Conservation (phyloP, 2,329 filamentous ascomycete genomes). For the Chrysoporthe puriensis region DNA sequence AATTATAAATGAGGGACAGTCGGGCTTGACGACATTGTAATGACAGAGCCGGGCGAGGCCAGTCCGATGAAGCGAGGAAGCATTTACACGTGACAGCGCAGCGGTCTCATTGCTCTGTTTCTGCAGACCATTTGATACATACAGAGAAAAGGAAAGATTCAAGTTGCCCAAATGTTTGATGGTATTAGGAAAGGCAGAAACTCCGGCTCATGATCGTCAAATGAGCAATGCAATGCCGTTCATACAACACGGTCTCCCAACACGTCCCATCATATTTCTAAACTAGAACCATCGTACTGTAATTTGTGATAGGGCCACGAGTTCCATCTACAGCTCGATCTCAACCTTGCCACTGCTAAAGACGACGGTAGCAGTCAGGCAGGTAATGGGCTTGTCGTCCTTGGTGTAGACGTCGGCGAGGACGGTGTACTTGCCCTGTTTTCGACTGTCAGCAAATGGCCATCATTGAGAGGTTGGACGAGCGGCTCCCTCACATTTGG, state of each 20-base stretch:
- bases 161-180: not conserved
- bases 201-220: constrained; percentile 26
- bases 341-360: constrained; percentile 52
- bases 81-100: not conserved
- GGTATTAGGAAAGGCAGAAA: constrained; percentile 24
- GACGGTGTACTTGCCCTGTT: constrained; percentile 86
- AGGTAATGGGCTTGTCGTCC: constrained; percentile 78
- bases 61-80: not conserved
- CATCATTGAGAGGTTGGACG: not conserved
- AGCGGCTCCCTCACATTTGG: constrained; percentile 69
- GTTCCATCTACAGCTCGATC: constrained; percentile 24
- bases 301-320: not conserved
- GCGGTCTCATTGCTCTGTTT: constrained; percentile 3
- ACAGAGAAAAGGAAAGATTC: constrained; percentile 1
- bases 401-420: constrained; percentile 80
- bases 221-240: constrained; percentile 25
- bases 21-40: not conserved
- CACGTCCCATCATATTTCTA: not conserved
- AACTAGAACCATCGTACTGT: not conserved
- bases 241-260: constrained; percentile 1
- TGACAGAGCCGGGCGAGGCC: not conserved
- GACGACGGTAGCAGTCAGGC: constrained; percentile 74
- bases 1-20: not conserved
- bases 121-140: not conserved
- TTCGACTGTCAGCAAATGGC: constrained; percentile 6